Conservation (phyloP, 2,329 filamentous ascomycete genomes). For the Intubia oerlemansii region DNA sequence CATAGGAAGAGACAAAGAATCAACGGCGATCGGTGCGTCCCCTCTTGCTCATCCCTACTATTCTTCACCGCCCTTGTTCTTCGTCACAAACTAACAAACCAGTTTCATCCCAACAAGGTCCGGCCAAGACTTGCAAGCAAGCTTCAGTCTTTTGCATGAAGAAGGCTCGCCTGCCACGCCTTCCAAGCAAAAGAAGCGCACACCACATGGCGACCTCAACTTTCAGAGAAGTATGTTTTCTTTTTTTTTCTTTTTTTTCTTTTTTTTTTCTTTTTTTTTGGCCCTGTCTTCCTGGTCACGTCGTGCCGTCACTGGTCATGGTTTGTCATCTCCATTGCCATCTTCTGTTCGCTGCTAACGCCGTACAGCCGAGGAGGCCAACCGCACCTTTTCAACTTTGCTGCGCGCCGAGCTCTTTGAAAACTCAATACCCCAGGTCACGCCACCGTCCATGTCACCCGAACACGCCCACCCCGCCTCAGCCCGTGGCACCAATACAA, state of each 20-base stretch:
- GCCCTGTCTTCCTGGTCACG: too few relatives aligned
- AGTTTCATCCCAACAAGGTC: conserved; percentile 92
- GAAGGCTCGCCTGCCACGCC: conserved; percentile 85
- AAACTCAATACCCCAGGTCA: conserved; percentile 62
- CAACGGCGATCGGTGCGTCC: conserved; percentile 36
- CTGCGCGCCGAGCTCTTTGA: conserved; percentile 87
- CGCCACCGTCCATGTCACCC: conserved; percentile 39
- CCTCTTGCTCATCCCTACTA: background rate
- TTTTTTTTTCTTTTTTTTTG: too few relatives aligned
- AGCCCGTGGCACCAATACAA: conserved; percentile 29
- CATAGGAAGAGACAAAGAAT: conserved; percentile 37
- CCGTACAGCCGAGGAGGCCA: conserved; percentile 80
- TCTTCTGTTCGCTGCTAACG: too few relatives aligned
- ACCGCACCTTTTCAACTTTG: conserved; percentile 74
- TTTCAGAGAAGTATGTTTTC: conserved; percentile 67
- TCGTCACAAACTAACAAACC: conserved; percentile 2
- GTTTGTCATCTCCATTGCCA: too few relatives aligned
- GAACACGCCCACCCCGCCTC: conserved; percentile 29
- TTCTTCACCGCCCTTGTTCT: too few relatives aligned
- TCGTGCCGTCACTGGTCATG: too few relatives aligned
- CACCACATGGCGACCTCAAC: conserved; percentile 74
- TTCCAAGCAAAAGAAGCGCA: conserved; percentile 64
- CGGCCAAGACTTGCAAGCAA: conserved; percentile 81
- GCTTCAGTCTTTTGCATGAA: conserved; percentile 79
- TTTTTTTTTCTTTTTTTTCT: too few relatives aligned